Base-by-base conservation (phyloP, 768 basidiomycete species). In the Mrakia frigida region DNA sequence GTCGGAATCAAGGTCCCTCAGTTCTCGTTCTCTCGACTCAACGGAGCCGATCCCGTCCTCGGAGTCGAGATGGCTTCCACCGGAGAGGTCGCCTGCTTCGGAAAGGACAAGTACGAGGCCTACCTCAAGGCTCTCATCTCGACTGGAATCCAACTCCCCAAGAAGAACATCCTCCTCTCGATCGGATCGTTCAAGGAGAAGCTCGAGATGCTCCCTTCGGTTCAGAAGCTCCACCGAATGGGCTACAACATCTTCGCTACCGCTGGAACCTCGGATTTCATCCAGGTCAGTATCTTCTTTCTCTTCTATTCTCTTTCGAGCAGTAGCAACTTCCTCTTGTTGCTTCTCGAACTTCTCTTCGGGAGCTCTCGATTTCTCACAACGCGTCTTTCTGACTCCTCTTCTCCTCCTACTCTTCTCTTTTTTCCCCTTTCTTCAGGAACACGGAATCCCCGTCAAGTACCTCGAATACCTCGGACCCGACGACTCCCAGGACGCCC, bases 61-160 rank as follows among this genome's bases (percentile, higher is more conserved):
- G 96, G 97, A 81, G 96, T 98, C 60, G 97, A 99, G 86, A 99
- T 99, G 97, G 97, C 97, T 23, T 98, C 97, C 25, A 99, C 96
- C 0, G 97, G 97, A 76, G 97, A 99, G 83, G 97, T 99, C 35
- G 97, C 97, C 25, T 98, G 96, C 85, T 99, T 99, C 83, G 97
- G 97, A 10, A 90, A 87, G 79, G 92, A 99, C 86, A 97, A 95
- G 84, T 98, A 96, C 82, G 97, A 99, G 82, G 97, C 97, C 6
- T 99, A 98, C 83, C 86, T 98, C 81, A 99, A 99, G 85, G 95
- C 93, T 1, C 87, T 98, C 76, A 92, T 98, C 78, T 95, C 97
- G 35, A 97, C 96, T 3, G 97, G 97, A 37, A 98, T 98, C 81
- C 88, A 90, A 46, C 90, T 89, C 1, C 97, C 97, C 39, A 92